These are phyloP conservation scores for Cladophialophora exuberans DNA, from an alignment of 2,329 filamentous ascomycete genomes.

Conservation along the genomic window DNA sequence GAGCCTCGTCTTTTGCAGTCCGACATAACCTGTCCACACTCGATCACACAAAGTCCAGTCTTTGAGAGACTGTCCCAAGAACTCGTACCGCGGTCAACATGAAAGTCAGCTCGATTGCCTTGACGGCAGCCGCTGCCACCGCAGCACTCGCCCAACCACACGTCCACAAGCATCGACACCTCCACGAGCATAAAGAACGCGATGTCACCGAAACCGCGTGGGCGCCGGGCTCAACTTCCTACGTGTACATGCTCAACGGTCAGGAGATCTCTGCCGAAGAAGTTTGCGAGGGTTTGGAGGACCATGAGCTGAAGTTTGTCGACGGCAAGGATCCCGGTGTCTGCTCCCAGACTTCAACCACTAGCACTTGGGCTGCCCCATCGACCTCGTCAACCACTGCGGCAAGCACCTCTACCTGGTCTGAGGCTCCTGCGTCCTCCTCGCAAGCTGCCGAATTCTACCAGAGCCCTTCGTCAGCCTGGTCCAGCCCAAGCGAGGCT, in stretches of 20 bases:
- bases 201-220: conserved; percentile 50
- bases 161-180: conserved; percentile 45
- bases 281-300: conserved; percentile 71
- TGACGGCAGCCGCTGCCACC: conserved; percentile 46
- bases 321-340: conserved; percentile 64
- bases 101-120: conserved; percentile 30
- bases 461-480: conserved; percentile 44
- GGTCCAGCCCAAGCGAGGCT: conserved; percentile 24
- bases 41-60: conserved; percentile 19
- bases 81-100: conserved; percentile 18
- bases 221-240: conserved; percentile 64
- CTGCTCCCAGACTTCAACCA: conserved; percentile 47
- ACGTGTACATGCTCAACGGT: conserved; percentile 73
- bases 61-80: conserved; percentile 27
- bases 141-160: conserved; percentile 48
- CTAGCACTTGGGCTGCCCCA: conserved; percentile 33
- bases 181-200: conserved; percentile 43
- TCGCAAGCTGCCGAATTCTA: conserved; percentile 52
- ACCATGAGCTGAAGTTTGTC: conserved; percentile 68
- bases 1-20: conserved; percentile 16
- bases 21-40: conserved; percentile 23
- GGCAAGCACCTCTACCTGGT: conserved; percentile 39
- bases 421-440: conserved; percentile 38
- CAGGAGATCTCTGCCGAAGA: conserved; percentile 63
- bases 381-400: conserved; percentile 33